These are phyloP conservation scores for Leccinum obscurum DNA, from an alignment of 768 basidiomycete species.

Conservation along the genomic window DNA sequence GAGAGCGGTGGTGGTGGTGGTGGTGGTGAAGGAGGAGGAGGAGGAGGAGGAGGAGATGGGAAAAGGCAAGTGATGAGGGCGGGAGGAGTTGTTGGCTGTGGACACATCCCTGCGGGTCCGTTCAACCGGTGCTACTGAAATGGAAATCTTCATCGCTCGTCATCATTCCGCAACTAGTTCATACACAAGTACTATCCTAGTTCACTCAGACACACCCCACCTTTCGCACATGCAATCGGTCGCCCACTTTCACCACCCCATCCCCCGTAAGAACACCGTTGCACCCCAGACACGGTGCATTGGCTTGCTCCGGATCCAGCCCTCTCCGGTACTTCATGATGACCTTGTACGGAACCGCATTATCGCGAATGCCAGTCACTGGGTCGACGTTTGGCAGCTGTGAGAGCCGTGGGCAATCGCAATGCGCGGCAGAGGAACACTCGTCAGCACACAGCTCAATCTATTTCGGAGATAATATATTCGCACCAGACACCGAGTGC, in stretches of 20 bases:
- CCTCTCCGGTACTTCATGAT: slow-evolving; percentile 71
- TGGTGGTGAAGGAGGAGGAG: slow-evolving; percentile 4
- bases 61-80: not conserved
- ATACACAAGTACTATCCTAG: too few relatives aligned
- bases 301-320: slow-evolving; percentile 47
- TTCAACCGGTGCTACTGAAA: slow-evolving; percentile 8
- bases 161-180: not conserved
- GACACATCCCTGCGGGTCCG: slow-evolving; percentile 15
- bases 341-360: slow-evolving; percentile 73
- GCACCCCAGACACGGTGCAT: slow-evolving; percentile 65
- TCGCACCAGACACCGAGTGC: slow-evolving; percentile 68
- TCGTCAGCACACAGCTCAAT: slow-evolving; percentile 5
- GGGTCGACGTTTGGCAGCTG: slow-evolving; percentile 77
- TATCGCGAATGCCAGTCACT: slow-evolving; percentile 61
- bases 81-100: not conserved
- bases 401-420: slow-evolving; percentile 6
- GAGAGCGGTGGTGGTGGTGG: not conserved
- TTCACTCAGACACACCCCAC: slow-evolving; percentile 32
- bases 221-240: slow-evolving; percentile 52
- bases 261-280: slow-evolving; percentile 54
- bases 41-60: not conserved
- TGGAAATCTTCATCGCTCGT: slow-evolving; percentile 9
- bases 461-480: slow-evolving; percentile 22
- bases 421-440: slow-evolving; percentile 1
- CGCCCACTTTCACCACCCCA: slow-evolving; percentile 63